phyloP scores from a whole-genome alignment of 2,329 filamentous ascomycete genomes.

The Didymella pinodella region DNA sequence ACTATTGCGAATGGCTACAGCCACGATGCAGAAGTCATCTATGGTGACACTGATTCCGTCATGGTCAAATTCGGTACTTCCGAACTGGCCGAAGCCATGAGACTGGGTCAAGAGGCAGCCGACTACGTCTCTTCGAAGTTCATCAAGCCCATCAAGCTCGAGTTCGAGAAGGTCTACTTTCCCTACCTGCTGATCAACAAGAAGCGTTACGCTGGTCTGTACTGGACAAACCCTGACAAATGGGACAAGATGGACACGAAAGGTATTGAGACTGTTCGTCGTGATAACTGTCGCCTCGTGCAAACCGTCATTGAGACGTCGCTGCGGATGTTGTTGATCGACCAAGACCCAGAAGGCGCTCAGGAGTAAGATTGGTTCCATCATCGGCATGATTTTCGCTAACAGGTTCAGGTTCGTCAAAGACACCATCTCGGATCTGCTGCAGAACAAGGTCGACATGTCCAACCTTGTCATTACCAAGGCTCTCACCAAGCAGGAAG shows the following conservation, averaged over 20 bases:
- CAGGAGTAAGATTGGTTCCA: slow-evolving; percentile 75
- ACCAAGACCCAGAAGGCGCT: slow-evolving; percentile 86
- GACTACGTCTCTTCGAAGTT: slow-evolving; percentile 90
- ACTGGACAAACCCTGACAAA: slow-evolving; percentile 93
- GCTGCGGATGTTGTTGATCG: slow-evolving; percentile 92
- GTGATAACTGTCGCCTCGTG: slow-evolving; percentile 95
- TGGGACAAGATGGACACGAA: slow-evolving; percentile 99
- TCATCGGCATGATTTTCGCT: not conserved
- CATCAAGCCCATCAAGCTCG: slow-evolving; percentile 94
- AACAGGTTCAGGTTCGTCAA: slow-evolving; percentile 79
- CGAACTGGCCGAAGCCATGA: slow-evolving; percentile 89
- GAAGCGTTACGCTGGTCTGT: slow-evolving; percentile 97
- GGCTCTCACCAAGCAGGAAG: slow-evolving; percentile 77
- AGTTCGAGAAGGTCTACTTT: slow-evolving; percentile 99
- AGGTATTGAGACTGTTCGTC: slow-evolving; percentile 95
- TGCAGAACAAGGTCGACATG: slow-evolving; percentile 99
- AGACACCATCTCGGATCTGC: slow-evolving; percentile 88
- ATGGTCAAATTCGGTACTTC: slow-evolving; percentile 98
- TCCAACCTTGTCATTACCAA: slow-evolving; percentile 99
- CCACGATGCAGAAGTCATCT: slow-evolving; percentile 95
- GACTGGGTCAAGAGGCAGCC: slow-evolving; percentile 90
- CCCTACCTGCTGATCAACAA: slow-evolving; percentile 99
- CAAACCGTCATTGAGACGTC: slow-evolving; percentile 98
- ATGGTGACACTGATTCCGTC: slow-evolving; percentile 98
- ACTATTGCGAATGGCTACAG: slow-evolving; percentile 93